Evolutionary conservation across 768 basidiomycete genomes (phyloP).

Genomic region (Gyrodon lividus): DNA sequence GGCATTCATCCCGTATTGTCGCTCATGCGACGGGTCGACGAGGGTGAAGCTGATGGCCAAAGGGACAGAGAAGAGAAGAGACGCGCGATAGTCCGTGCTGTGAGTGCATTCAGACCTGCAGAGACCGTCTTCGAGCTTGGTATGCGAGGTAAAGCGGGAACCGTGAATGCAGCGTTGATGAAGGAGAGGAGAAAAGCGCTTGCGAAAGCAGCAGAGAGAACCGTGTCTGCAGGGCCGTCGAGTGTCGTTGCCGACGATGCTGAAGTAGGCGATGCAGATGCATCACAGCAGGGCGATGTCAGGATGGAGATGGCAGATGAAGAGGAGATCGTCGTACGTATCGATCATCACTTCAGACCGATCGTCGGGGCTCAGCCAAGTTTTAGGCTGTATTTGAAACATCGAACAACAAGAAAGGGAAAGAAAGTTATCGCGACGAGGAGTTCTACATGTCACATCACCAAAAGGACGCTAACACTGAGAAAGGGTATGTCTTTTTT

Average conservation of each 20-base stretch:
- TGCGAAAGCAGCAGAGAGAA: constrained; percentile 57
- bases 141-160: constrained; percentile 59
- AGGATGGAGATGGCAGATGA: constrained; percentile 75
- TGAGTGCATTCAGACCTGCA: constrained; percentile 77
- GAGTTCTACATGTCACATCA: constrained; percentile 93
- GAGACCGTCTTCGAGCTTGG: constrained; percentile 94
- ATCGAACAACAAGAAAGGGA: constrained; percentile 41
- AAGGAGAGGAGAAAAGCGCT: constrained; percentile 81
- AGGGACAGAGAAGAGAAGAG: constrained; percentile 41
- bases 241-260: constrained; percentile 33
- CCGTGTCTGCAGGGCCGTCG: constrained; percentile 31
- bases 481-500: constrained; percentile 73
- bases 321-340: constrained; percentile 64
- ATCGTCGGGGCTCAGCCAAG: constrained; percentile 2
- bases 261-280: constrained; percentile 35
- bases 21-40: constrained; percentile 41
- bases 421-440: constrained; percentile 65
- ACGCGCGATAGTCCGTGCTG: constrained; percentile 64
- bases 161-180: constrained; percentile 74
- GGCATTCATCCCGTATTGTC: constrained; percentile 68
- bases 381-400: constrained; percentile 66
- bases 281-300: constrained; percentile 23
- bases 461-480: constrained; percentile 81
- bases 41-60: constrained; percentile 23
- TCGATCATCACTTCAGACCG: neutral